Evolutionary conservation across 2,329 filamentous ascomycete species (phyloP).

Genomic region (Colletotrichum lupini): DNA sequence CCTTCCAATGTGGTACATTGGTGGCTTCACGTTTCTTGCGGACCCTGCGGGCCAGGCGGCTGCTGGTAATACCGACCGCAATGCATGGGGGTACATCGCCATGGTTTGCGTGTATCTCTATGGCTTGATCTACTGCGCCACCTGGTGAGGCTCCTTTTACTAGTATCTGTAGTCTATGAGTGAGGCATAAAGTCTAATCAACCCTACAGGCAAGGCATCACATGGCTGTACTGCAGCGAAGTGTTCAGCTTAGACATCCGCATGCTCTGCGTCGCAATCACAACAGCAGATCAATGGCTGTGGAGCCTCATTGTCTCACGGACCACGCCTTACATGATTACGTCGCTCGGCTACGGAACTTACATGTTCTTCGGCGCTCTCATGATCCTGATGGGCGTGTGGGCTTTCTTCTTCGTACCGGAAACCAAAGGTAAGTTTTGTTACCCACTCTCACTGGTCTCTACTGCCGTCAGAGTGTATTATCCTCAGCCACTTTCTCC

Average conservation of each 20-base stretch:
- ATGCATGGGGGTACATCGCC: slow-evolving; percentile 52
- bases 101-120: slow-evolving; percentile 56
- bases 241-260: slow-evolving; percentile 52
- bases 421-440: slow-evolving; percentile 4
- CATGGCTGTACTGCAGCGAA: slow-evolving; percentile 56
- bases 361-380: not conserved
- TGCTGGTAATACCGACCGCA: slow-evolving; percentile 54
- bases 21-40: slow-evolving; percentile 47
- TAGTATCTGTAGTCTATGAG: too few relatives aligned
- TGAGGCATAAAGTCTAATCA: slow-evolving; percentile 38
- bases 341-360: slow-evolving; percentile 52
- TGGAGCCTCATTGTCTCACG: slow-evolving; percentile 51
- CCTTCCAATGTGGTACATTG: slow-evolving; percentile 50
- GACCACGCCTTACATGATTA: slow-evolving; percentile 53
- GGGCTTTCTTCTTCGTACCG: not conserved
- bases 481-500: not conserved
- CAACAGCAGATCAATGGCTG: slow-evolving; percentile 48
- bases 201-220: slow-evolving; percentile 52
- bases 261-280: slow-evolving; percentile 47
- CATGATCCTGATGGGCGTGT: not conserved
- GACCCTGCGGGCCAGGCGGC: slow-evolving; percentile 52
- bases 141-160: not conserved
- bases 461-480: not conserved
- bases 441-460: too few relatives aligned
- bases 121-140: slow-evolving; percentile 38